Conservation (phyloP, 2,329 filamentous ascomycete genomes). For the Fusarium brevicatenulatum region DNA sequence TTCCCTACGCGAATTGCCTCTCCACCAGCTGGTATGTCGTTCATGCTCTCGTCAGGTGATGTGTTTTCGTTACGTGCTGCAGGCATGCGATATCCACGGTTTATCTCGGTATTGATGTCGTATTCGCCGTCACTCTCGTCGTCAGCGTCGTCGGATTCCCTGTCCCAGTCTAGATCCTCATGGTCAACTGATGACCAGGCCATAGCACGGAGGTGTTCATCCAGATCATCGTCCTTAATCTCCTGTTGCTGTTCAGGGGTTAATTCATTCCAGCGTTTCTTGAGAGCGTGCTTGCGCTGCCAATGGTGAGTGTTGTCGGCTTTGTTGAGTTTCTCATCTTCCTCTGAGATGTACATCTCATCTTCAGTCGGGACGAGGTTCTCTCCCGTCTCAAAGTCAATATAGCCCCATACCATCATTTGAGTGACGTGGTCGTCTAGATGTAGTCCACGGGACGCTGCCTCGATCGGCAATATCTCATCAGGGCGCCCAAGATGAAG, state of each 20-base stretch:
- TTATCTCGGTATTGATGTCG: slow-evolving; percentile 25
- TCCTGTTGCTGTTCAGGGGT: slow-evolving; percentile 49
- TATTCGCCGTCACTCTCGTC: slow-evolving; percentile 27
- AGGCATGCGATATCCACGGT: slow-evolving; percentile 33
- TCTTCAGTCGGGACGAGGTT: slow-evolving; percentile 62
- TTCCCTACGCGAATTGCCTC: not conserved
- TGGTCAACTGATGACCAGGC: slow-evolving; percentile 46
- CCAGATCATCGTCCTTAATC: slow-evolving; percentile 51
- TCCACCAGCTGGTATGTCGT: not conserved
- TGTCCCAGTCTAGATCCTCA: slow-evolving; percentile 31
- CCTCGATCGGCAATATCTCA: slow-evolving; percentile 67
- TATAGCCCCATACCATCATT: slow-evolving; percentile 72
- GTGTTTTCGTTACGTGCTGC: not conserved
- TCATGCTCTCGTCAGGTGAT: not conserved
- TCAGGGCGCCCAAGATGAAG: slow-evolving; percentile 65
- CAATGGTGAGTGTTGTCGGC: slow-evolving; percentile 53
- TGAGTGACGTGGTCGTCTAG: slow-evolving; percentile 64
- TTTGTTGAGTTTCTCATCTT: slow-evolving; percentile 50
- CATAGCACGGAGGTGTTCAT: slow-evolving; percentile 49
- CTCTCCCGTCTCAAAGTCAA: slow-evolving; percentile 62
- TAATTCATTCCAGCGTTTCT: slow-evolving; percentile 56
- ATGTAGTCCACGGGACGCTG: slow-evolving; percentile 60
- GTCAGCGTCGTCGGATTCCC: slow-evolving; percentile 25
- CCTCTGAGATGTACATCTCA: slow-evolving; percentile 63
- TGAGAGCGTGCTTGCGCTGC: slow-evolving; percentile 57